These are phyloP conservation scores for Phytophthora citrophthora DNA, from an alignment of 352 stramenopile species.

Conservation along the genomic window DNA sequence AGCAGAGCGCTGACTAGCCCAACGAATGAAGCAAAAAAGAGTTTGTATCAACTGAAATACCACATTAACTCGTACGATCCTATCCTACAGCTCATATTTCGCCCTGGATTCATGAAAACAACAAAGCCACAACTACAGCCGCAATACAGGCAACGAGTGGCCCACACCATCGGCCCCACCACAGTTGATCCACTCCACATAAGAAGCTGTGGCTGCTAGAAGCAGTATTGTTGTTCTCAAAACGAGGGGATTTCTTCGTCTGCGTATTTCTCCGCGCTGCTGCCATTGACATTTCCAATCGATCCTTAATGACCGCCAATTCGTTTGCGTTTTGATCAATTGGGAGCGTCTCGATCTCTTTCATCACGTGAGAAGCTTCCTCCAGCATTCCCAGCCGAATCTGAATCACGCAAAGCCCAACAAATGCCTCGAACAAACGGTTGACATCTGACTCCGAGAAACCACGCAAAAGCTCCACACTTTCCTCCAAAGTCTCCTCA, in stretches of 20 bases:
- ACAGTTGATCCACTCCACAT: constrained; percentile 10
- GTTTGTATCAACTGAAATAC: constrained; percentile 2
- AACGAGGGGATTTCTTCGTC: constrained; percentile 6
- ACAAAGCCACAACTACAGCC: constrained; percentile 13
- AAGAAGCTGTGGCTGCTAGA: constrained; percentile 5
- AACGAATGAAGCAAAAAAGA: constrained; percentile 20
- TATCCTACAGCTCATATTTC: constrained; percentile 38
- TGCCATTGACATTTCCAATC: constrained; percentile 31
- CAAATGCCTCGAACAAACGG: constrained; percentile 50
- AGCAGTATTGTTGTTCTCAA: constrained; percentile 14
- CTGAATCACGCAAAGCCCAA: constrained; percentile 63
- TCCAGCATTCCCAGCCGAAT: constrained; percentile 49
- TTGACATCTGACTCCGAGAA: constrained; percentile 20
- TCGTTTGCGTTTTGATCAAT: constrained; percentile 39
- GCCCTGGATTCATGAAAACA: constrained; percentile 20
- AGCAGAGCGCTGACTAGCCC: constrained; percentile 27
- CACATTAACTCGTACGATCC: constrained; percentile 9
- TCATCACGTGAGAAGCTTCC: constrained; percentile 41
- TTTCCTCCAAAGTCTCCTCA: constrained; percentile 43
- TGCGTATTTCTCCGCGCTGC: constrained; percentile 10
- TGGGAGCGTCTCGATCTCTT: constrained; percentile 50
- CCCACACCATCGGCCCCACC: constrained; percentile 32
- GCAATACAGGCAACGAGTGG: constrained; percentile 24
- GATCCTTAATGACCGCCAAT: constrained; percentile 47
- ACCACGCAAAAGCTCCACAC: constrained; percentile 27